Base-by-base conservation (phyloP, 163 green algal genomes). In the Chlorella variabilis region DNA sequence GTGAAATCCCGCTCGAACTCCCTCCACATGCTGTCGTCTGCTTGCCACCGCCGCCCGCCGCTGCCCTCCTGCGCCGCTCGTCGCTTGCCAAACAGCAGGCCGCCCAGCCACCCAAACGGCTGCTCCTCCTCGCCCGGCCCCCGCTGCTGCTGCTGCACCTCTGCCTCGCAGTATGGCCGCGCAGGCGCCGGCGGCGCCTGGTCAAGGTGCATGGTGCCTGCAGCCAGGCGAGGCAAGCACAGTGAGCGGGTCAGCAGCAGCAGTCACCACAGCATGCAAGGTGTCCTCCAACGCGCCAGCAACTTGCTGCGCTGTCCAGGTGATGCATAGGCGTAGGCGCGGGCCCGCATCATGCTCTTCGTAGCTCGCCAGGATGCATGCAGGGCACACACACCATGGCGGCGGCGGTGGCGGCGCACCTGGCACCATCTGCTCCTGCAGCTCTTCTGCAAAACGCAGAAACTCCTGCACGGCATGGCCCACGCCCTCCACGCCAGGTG, bases 381-480 rank as follows among this genome's bases (percentile, higher is more conserved):
- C n/a, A n/a, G n/a, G n/a, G n/a, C n/a, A n/a, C n/a, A n/a, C n/a
- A n/a, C n/a, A n/a, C n/a, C n/a, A n/a, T n/a, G n/a, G n/a, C n/a
- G n/a, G n/a, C n/a, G n/a, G n/a, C n/a, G n/a, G n/a, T n/a, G n/a
- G 25, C 23, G 2, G 33, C 77, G 23, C 74, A 83, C 71, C 83
- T 65, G 77, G 75, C 45, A 62, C 54, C 54, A 83, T 48, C 56
- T 56, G 15, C 42, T 88, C 69, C 39, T 88, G 83, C 42, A 88
- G 67, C 77, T 85, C 61, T 58, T 88, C 83, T 2, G 83, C 83
- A 67, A 85, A 78, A 20, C 78, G 62, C 48, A 88, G 48, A 15
- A 88, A 80, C 21, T 85, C 77, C 17, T 76, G 77, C 31, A 88
- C 51, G 1, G 78, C 73, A 8, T 88, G 77, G 25, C 73, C 83